Percentiles rank a stretch among this genome's conserved stretches.
phyloP scores from a whole-genome alignment of 23 red algal species.

The Chondrus crispus region DNA sequence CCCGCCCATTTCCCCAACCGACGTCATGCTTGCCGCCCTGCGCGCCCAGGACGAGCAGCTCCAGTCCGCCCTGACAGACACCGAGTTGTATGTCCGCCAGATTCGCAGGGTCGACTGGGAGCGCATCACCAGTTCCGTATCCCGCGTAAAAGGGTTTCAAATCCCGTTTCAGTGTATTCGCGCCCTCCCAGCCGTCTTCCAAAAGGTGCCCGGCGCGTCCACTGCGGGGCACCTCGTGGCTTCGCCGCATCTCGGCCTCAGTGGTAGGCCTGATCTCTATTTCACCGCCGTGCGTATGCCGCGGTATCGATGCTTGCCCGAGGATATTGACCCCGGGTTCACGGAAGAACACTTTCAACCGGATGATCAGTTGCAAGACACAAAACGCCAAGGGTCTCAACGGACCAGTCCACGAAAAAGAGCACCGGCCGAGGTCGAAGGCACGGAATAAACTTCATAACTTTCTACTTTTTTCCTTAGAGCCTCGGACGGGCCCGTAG shows the following conservation, averaged over 20 bases:
- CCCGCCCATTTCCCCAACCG: not conserved
- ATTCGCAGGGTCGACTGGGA: constrained; percentile 48
- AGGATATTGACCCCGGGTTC: constrained; percentile 51
- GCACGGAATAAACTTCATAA: too few species aligned
- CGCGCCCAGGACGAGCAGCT: not conserved
- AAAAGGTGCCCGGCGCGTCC: not conserved
- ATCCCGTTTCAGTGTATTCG: constrained; percentile 51
- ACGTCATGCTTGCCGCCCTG: not conserved
- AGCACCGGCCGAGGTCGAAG: too few species aligned
- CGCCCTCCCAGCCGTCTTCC: constrained; percentile 43
- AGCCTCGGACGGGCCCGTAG: too few species aligned
- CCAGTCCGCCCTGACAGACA: not conserved
- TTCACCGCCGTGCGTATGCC: constrained; percentile 60
- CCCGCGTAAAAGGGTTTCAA: not conserved
- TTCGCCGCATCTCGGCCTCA: constrained; percentile 45
- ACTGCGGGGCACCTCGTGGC: constrained; percentile 22
- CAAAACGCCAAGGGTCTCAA: too few species aligned
- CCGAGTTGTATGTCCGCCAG: constrained; percentile 48
- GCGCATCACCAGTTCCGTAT: not conserved
- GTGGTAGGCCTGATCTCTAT: constrained; percentile 22
- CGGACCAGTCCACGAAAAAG: too few species aligned
- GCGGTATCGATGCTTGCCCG: constrained; percentile 33
- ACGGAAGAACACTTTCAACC: not conserved
- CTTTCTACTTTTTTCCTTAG: too few species aligned
- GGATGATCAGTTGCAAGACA: too few species aligned